Conservation (phyloP, 306 rosid species). For the Arachis stenosperma region DNA sequence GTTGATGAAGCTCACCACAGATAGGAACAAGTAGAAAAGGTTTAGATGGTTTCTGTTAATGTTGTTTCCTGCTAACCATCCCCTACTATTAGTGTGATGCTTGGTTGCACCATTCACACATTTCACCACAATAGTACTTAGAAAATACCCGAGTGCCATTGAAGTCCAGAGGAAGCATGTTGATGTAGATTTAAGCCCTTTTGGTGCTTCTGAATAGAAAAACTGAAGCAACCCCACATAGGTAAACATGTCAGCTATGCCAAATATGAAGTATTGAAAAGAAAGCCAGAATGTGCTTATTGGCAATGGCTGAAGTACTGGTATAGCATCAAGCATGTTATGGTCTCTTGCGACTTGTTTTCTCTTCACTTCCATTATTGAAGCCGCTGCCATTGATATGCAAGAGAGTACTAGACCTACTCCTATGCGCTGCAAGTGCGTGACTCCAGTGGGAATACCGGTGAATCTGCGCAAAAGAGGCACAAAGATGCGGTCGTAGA, state of each 20-base stretch:
- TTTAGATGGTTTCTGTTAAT: constrained; percentile 80
- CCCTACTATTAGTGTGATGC: constrained; percentile 53
- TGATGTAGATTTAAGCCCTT: constrained; percentile 71
- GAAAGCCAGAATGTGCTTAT: constrained; percentile 90
- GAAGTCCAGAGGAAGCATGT: constrained; percentile 92
- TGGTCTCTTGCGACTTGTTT: constrained; percentile 68
- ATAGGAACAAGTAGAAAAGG: constrained; percentile 76
- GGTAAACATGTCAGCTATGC: constrained; percentile 90
- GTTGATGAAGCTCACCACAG: constrained; percentile 72
- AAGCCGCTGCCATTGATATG: constrained; percentile 85
- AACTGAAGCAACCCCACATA: constrained; percentile 86
- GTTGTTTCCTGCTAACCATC: constrained; percentile 88
- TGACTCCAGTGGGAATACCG: constrained; percentile 74
- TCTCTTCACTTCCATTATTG: constrained; percentile 68
- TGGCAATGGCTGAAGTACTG: constrained; percentile 69
- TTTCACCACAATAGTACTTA: constrained; percentile 76
- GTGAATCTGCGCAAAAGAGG: constrained; percentile 66
- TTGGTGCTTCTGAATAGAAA: constrained; percentile 93
- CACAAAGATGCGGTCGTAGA: constrained; percentile 70
- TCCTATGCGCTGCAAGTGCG: constrained; percentile 81
- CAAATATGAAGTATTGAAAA: constrained; percentile 85
- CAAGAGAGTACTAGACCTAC: constrained; percentile 81
- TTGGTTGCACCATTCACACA: constrained; percentile 70
- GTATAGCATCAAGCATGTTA: constrained; percentile 73
- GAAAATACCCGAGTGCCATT: constrained; percentile 85